Percentiles rank a stretch among this genome's conserved stretches.
These are phyloP conservation scores for Chaetomium sp. DNA, from an alignment of 2,329 filamentous ascomycete genomes.

Conservation along the genomic window DNA sequence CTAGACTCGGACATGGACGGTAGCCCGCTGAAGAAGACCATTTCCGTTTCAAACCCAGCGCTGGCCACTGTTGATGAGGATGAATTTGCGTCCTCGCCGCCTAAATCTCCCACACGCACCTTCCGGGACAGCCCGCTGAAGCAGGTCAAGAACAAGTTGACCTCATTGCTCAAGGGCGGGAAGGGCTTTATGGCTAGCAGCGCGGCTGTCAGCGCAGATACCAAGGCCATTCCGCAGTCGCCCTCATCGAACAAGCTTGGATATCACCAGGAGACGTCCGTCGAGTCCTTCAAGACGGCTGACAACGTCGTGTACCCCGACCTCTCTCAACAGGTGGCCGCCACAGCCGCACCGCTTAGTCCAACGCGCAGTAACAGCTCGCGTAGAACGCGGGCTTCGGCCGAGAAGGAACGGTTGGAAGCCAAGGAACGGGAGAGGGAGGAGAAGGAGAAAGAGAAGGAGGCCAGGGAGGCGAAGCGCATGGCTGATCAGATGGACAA, in stretches of 20 bases:
- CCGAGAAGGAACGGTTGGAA: conserved; percentile 52
- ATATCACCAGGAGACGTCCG: conserved; percentile 39
- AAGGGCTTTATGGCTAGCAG: conserved; percentile 80
- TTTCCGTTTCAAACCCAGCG: conserved; percentile 53
- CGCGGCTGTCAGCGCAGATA: conserved; percentile 55
- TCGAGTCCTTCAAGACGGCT: conserved; percentile 38
- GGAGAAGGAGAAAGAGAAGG: conserved; percentile 39
- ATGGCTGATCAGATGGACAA: conserved; percentile 59
- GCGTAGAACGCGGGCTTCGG: conserved; percentile 51
- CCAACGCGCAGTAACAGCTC: conserved; percentile 36
- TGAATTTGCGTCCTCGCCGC: conserved; percentile 39
- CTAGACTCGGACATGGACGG: conserved; percentile 25
- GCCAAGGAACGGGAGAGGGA: conserved; percentile 58
- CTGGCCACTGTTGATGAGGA: conserved; percentile 43
- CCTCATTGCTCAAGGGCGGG: conserved; percentile 82
- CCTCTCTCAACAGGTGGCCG: conserved; percentile 34
- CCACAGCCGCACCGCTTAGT: conserved; percentile 34
- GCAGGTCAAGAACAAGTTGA: conserved; percentile 87
- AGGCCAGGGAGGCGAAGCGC: conserved; percentile 56
- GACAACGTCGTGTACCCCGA: conserved; percentile 40
- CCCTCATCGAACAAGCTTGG: conserved; percentile 45
- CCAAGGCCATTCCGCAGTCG: conserved; percentile 50
- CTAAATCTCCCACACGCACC: conserved; percentile 50
- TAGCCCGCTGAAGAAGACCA: conserved; percentile 49
- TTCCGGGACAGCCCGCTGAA: conserved; percentile 74